These are phyloP conservation scores for Verticillium albo-atrum DNA, from an alignment of 2,329 filamentous ascomycete species.

Conservation along the genomic window DNA sequence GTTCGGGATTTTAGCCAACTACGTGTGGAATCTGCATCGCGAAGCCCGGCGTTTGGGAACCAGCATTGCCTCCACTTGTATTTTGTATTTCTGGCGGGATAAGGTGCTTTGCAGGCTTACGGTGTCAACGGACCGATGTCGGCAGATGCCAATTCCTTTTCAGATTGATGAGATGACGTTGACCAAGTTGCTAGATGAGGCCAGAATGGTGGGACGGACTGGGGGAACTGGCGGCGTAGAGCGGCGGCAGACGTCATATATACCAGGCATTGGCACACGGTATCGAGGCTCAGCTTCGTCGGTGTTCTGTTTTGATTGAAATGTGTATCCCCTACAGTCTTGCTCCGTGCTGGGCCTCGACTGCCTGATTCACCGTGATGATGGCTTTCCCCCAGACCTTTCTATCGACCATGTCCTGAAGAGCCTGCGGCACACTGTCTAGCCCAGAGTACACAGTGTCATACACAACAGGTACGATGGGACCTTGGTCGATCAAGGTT, in stretches of 20 bases:
- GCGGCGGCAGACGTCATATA: background rate
- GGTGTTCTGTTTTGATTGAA: background rate
- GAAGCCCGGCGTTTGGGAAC: conserved; percentile 15
- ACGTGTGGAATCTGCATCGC: conserved; percentile 14
- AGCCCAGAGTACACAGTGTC: conserved; percentile 43
- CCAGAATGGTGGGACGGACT: background rate
- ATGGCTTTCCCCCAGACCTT: conserved; percentile 54
- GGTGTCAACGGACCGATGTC: background rate
- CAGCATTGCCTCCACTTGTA: background rate
- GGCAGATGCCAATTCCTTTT: background rate
- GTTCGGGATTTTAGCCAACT: background rate
- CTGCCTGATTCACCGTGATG: conserved; percentile 19
- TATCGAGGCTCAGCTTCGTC: background rate
- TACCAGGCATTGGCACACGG: background rate
- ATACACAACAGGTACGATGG: conserved; percentile 47
- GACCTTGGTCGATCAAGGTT: conserved; percentile 38
- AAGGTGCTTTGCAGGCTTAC: background rate
- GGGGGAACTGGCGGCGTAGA: background rate
- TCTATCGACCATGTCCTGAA: conserved; percentile 44
- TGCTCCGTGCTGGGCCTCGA: background rate
- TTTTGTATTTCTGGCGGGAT: background rate
- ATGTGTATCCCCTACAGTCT: background rate
- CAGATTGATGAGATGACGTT: background rate
- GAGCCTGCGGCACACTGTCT: conserved; percentile 40
- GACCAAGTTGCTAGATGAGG: background rate